Evolutionary conservation across 495 filamentous ascomycete genomes (phyloP).

Genomic region (Aspergillus mulundensis): DNA sequence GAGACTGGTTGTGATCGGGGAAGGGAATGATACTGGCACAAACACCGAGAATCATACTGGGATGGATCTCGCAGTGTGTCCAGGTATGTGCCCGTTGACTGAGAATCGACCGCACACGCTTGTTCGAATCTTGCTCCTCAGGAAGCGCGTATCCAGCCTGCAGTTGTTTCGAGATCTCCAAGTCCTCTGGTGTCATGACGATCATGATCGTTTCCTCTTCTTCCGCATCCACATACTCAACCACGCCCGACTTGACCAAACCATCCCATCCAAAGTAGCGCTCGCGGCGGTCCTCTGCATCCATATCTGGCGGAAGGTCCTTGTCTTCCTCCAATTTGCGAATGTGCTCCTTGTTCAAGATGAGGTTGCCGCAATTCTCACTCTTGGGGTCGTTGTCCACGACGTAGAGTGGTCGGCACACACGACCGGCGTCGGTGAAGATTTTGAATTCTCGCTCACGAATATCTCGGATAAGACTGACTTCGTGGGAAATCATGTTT

Average conservation of each 20-base stretch:
- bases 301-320: slow-evolving; percentile 52
- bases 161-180: slow-evolving; percentile 66
- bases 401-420: slow-evolving; percentile 88
- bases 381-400: slow-evolving; percentile 72
- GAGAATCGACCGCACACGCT: slow-evolving; percentile 77
- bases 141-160: slow-evolving; percentile 60
- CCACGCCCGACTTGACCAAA: slow-evolving; percentile 70
- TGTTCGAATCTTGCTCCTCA: slow-evolving; percentile 62
- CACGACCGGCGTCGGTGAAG: slow-evolving; percentile 92
- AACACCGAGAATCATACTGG: slow-evolving; percentile 96
- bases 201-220: slow-evolving; percentile 99
- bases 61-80: slow-evolving; percentile 99
- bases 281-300: slow-evolving; percentile 53
- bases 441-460: slow-evolving; percentile 97
- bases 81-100: slow-evolving; percentile 81
- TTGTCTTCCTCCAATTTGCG: slow-evolving; percentile 65
- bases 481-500: slow-evolving; percentile 77
- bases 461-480: slow-evolving; percentile 90
- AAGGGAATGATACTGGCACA: slow-evolving; percentile 99
- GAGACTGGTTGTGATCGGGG: slow-evolving; percentile 98
- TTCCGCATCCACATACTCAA: slow-evolving; percentile 96
- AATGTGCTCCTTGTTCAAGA: slow-evolving; percentile 78
- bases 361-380: slow-evolving; percentile 68
- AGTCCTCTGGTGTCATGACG: slow-evolving; percentile 93
- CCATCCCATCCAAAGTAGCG: slow-evolving; percentile 83